A percentile compares a stretch with the other conserved stretches of the same genome.
phyloP scores from a whole-genome alignment of 208 protist species.

The Angomonas deanei region DNA sequence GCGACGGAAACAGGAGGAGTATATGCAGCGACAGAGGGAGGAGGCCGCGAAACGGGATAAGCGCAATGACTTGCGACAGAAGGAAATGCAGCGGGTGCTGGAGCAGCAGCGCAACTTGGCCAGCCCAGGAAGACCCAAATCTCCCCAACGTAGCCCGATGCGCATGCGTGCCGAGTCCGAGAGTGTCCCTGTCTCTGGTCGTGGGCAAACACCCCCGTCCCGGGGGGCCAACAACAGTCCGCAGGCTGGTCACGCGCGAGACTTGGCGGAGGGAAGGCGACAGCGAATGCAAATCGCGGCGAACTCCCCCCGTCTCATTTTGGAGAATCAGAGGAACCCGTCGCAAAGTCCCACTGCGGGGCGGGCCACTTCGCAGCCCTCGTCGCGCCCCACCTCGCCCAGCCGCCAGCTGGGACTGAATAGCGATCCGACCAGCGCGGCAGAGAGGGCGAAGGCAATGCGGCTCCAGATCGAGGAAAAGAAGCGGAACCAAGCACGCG shows the following conservation, averaged over 20 bases:
- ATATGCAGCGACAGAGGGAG: slow-evolving; percentile 53
- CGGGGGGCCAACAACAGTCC: background rate
- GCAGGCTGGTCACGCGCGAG: background rate
- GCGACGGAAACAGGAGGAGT: slow-evolving; percentile 84
- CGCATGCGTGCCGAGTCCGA: background rate
- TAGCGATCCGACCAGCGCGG: slow-evolving; percentile 3
- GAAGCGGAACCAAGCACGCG: background rate
- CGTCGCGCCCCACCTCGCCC: background rate
- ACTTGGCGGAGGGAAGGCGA: background rate
- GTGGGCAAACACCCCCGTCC: background rate
- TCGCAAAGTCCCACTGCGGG: background rate
- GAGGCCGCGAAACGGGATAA: slow-evolving; percentile 45
- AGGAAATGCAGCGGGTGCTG: slow-evolving; percentile 60
- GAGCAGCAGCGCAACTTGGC: slow-evolving; percentile 45
- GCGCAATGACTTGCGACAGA: slow-evolving; percentile 46
- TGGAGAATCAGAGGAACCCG: background rate
- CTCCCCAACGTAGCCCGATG: slow-evolving; percentile 6
- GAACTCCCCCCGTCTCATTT: background rate
- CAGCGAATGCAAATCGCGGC: background rate
- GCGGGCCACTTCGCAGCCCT: background rate
- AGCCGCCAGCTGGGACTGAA: background rate
- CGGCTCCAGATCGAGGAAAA: slow-evolving; percentile 5
- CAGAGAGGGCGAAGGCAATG: background rate
- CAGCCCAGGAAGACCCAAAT: slow-evolving; percentile 8
- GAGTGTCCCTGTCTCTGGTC: background rate